phyloP scores from a whole-genome alignment of 2,329 filamentous ascomycete genomes.

The Chaetomiaceae sp. region DNA sequence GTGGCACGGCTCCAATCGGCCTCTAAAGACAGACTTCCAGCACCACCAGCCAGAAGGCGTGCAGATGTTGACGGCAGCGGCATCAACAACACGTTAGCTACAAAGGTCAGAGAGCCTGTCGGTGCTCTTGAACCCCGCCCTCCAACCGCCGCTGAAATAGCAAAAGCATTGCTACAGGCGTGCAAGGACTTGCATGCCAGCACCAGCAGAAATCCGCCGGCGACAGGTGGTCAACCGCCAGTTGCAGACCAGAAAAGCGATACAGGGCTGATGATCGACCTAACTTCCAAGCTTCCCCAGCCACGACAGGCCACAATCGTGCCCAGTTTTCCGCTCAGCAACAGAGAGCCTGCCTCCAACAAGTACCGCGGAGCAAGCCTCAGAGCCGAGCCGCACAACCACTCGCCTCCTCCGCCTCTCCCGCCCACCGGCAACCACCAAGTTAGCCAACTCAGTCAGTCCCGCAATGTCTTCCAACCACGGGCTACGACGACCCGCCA shows the following conservation, averaged over 20 bases:
- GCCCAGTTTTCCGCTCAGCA: neutral
- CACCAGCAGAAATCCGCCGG: neutral
- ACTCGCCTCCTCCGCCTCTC: neutral
- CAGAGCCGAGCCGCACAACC: neutral
- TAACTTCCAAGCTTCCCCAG: neutral
- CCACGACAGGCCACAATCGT: neutral
- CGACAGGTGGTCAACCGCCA: neutral
- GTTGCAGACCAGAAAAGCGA: neutral
- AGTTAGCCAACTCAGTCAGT: neutral
- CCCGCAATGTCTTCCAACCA: slow-evolving; percentile 1
- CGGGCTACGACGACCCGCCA: neutral
- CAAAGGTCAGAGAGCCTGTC: no score
- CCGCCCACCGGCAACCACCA: neutral
- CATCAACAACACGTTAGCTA: no score
- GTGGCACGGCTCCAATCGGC: no score
- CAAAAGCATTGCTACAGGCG: no score
- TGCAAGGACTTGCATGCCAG: neutral
- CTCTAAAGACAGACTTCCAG: no score
- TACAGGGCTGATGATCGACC: neutral
- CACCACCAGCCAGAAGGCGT: no score
- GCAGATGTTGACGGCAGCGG: no score
- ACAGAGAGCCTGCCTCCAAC: neutral
- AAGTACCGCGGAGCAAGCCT: neutral
- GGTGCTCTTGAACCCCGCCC: no score
- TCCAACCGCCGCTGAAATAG: no score